A percentile compares a stretch with the other conserved stretches of the same genome.
phyloP scores from a whole-genome alignment of 2,329 filamentous ascomycete genomes.

The Thielaviopsis cerberus region DNA sequence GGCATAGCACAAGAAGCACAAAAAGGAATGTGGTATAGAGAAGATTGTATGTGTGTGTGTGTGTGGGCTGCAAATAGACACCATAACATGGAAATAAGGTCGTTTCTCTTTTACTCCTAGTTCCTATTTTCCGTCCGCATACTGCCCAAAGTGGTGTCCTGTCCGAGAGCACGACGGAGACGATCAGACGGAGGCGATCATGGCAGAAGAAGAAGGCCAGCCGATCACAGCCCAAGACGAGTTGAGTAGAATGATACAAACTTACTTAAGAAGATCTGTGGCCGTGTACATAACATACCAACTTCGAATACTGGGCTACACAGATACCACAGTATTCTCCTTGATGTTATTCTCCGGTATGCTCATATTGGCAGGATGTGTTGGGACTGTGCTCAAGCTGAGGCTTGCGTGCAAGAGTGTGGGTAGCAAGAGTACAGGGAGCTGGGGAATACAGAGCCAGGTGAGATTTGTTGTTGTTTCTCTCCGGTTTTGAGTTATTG shows the following conservation, averaged over 20 bases:
- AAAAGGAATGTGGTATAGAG: background rate
- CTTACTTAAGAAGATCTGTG: background rate
- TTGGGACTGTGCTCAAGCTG: background rate
- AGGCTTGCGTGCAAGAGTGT: background rate
- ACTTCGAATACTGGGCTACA: background rate
- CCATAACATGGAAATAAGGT: background rate
- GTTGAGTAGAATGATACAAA: background rate
- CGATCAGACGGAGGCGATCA: background rate
- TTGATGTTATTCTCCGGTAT: background rate
- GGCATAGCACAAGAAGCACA: background rate
- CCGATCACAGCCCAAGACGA: background rate
- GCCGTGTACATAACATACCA: background rate
- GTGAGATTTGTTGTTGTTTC: background rate
- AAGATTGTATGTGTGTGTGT: too few species aligned
- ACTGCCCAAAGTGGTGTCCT: background rate
- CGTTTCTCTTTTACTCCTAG: background rate
- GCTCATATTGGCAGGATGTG: background rate
- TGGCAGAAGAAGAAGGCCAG: background rate
- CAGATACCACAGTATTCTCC: background rate
- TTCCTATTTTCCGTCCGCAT: background rate
- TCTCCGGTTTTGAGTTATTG: background rate
- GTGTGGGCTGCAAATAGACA: background rate
- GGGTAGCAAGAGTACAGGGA: background rate
- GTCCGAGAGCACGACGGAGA: background rate
- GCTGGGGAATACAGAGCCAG: background rate